Evolutionary conservation across 768 basidiomycete genomes (phyloP), one percentile per base, ranked within the genome.

Genomic region (Phylloporus sp.): DNA sequence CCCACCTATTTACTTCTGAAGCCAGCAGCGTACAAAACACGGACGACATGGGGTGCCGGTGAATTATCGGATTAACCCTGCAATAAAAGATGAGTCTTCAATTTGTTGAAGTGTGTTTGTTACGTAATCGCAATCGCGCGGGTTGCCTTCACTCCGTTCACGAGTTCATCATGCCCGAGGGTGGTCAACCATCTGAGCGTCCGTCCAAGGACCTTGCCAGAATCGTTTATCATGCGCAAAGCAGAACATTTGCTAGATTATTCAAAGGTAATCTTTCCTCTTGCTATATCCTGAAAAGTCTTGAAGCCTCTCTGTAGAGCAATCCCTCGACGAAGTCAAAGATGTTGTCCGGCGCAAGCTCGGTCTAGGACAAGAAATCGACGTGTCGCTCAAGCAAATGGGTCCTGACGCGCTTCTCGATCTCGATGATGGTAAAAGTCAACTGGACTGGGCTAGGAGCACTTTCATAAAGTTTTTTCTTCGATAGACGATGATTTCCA

Each of bases 401-500:
- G 77, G 84, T 29, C 74, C 74, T 20, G 78, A 73, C 8, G 70
- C 70, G 51, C 62, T 65, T 13, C 76, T 90, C 22, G 86, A 86
- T 63, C 73, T 92, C n/a, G 88, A 88, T 31, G 88, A 91, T 62
- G 86, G 90, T 88, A 58, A 54, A 50, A 18, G 10, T 12, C 38
- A n/a, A 34, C n/a, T 31, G 20, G 31, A 6, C 15, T 16, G 29
- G 29, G 26, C 46, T n/a, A 18, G 49, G 34, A 41, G 27, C 43
- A n/a, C 16, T 6, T 53, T 54, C 23, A 60, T 22, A 12, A 11
- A 27, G 1, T 27, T 11, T 31, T 36, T 49, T 35, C 9, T 1
- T 50, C 20, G 9, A 56, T 48, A 91, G 89, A 88, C 39, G 88
- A 86, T 34, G 89, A 91, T 66, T 91, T 89, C 55, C 83, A 85